Conservation (phyloP, 495 filamentous ascomycete genomes). For the Pseudomonodictys pantanalensis region DNA sequence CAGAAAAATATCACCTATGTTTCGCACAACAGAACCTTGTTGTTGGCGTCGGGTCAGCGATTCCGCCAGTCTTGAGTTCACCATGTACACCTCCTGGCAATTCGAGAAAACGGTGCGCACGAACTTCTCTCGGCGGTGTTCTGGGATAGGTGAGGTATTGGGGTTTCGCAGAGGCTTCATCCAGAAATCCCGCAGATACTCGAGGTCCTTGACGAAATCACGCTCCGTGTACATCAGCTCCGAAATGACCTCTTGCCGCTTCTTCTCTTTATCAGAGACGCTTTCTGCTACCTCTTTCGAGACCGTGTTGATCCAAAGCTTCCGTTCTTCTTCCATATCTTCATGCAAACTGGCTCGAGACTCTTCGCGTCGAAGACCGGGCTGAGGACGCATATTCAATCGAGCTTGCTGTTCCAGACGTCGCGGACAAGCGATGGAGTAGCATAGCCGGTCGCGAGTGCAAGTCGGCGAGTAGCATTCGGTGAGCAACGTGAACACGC, state of each 20-base stretch:
- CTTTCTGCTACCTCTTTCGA: constrained; percentile 90
- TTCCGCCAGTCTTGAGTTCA: constrained; percentile 84
- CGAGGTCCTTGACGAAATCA: constrained; percentile 98
- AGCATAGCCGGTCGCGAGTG: constrained; percentile 89
- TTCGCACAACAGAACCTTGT: constrained; percentile 79
- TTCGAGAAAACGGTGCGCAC: constrained; percentile 95
- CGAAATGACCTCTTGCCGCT: constrained; percentile 95
- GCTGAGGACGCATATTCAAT: constrained; percentile 86
- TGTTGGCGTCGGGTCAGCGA: constrained; percentile 86
- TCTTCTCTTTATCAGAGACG: constrained; percentile 87
- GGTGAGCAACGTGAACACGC: constrained; percentile 91
- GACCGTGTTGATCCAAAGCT: constrained; percentile 99
- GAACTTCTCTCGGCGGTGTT: constrained; percentile 81
- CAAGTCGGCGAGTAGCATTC: constrained; percentile 99
- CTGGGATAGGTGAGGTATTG: constrained; percentile 79
- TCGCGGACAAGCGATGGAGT: constrained; percentile 96
- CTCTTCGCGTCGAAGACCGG: constrained; percentile 78
- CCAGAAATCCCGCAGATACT: constrained; percentile 98
- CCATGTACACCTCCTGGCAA: constrained; percentile 86
- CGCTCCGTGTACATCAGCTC: constrained; percentile 99
- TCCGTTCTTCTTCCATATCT: constrained; percentile 90
- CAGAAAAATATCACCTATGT: constrained; percentile 92
- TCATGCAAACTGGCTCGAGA: constrained; percentile 77
- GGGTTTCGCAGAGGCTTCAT: constrained; percentile 81
- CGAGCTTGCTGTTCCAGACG: constrained; percentile 92